Evolutionary conservation across 2,329 filamentous ascomycete genomes (phyloP), one percentile per base, ranked within the genome.

Genomic region (Hypoxylon sp.): DNA sequence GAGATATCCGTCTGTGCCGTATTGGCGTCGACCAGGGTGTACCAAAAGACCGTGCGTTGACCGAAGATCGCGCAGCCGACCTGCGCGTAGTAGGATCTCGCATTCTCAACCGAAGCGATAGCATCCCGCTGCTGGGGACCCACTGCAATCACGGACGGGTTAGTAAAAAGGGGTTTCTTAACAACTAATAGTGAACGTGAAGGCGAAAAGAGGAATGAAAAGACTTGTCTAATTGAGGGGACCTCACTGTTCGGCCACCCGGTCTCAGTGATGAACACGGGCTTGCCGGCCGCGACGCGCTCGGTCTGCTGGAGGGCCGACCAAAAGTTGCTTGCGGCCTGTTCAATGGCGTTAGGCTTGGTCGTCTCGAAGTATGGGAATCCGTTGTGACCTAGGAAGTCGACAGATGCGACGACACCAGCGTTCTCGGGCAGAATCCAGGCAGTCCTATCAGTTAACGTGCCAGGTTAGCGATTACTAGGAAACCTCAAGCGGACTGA

Each of bases 21-120:
- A 62, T 78, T 79, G 33, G 82, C 82, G 72, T 89, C 86, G 69
- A 86, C 82, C n/a, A 88, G 81, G 25, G 83, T 85, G 75, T 85
- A 86, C 83, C 86, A 89, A 79, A 84, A 89, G 30, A 83, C 82
- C 59, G 79, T 80, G 54, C 78, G 78, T 27, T 73, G 64, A n/a
- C 74, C 73, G 54, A 78, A 77, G 6, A 77, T 67, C 20, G 72
- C 66, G 55, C 76, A 78, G n/a, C 76, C 76, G 14, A 78, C 65
- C 2, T 76, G 73, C 27, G 76, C 69, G 75, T 78, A 80, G 71
- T 78, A 80, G 22, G 61, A 65, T 57, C 70, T 73, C 7, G 75
- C 74, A 59, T 77, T 75, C 7, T 74, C 72, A 11, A 77, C 22
- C 2, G 71, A 75, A 17, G 77, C 73, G 22, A 77, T 61, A 30